Percentiles rank a stretch among this genome's conserved stretches.
Conservation (phyloP, 2,329 filamentous ascomycete genomes). For the Cladosporium sp. region DNA sequence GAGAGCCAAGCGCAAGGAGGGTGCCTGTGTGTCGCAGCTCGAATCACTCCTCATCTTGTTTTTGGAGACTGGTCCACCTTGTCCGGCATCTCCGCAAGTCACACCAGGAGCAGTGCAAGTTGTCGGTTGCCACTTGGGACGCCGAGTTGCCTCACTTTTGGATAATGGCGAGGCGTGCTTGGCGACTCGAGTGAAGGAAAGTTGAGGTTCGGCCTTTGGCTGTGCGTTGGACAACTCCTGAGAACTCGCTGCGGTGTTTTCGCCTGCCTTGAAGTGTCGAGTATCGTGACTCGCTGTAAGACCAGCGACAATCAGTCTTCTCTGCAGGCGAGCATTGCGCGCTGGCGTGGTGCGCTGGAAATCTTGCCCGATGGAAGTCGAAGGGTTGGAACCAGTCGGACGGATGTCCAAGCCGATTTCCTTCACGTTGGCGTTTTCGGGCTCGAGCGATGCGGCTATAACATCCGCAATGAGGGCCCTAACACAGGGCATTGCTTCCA, state of each 20-base stretch:
- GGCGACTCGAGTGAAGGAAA: background rate
- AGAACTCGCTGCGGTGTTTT: background rate
- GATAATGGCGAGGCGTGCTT: background rate
- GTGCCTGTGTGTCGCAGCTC: background rate
- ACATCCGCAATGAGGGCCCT: background rate
- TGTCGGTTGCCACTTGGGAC: background rate
- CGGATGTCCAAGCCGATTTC: background rate
- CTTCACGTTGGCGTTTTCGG: background rate
- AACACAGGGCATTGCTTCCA: background rate
- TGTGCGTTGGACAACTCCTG: background rate
- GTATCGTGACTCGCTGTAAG: background rate
- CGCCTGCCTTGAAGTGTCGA: background rate
- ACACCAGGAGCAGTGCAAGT: slow-evolving; percentile 10
- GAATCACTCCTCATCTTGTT: background rate
- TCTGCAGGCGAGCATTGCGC: slow-evolving; percentile 1
- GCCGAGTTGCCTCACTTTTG: background rate
- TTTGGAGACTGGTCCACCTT: background rate
- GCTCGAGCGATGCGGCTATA: background rate
- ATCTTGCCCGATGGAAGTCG: background rate
- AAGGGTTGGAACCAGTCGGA: background rate
- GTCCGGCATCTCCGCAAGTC: background rate
- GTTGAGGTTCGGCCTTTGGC: background rate
- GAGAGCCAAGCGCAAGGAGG: background rate
- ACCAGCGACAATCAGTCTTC: background rate
- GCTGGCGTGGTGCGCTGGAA: background rate